Evolutionary conservation across 345 rosid species (phyloP), one percentile per base, ranked within the genome.

Genomic region (Clarkia xantiana): DNA sequence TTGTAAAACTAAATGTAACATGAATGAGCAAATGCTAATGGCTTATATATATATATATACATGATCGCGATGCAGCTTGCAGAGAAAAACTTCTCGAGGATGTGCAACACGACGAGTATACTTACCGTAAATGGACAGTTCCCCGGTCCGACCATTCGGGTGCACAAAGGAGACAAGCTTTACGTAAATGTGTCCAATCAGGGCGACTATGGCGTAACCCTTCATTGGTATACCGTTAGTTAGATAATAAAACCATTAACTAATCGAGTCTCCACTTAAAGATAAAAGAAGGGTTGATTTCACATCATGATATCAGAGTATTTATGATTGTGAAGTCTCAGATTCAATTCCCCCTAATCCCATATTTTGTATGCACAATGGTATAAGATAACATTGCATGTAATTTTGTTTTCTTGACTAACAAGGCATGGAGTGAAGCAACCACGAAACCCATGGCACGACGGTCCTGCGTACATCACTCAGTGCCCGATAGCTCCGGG

Each of bases 71-170:
- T 29, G 36, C 60, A 62, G 68, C 13, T 67, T 13, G 55, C 42
- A 45, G 68, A 62, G 49, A 51, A 23, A 5, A 46, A 50, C 19
- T 62, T 48, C 12, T 54, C 67, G n/a, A 62, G 58, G 47, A 39
- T 67, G 12, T 67, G 72, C 54, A 29, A 45, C 52, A 58, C 72
- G 4, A 67, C 58, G 67, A 67, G 65, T 19, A 63, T 67, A 25
- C 25, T 67, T 11, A 63, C 68, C 25, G 72, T 67, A 9, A 67
- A 67, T 54, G 68, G 42, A 0, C 49, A 47, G 5, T 67, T 67
- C 60, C 72, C 72, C 0, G 68, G 72, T 17, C 72, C 72, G 10
- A 52, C 20, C 11, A 45, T 67, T 41, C 51, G 18, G 15, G 72
- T 55, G 38, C 53, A 11, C 3, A 58, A 51, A 51, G 72, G 72